Evolutionary conservation across 306 rosid species (phyloP), one percentile per base, ranked within the genome.

Genomic region (Cyamopsis tetragonoloba): DNA sequence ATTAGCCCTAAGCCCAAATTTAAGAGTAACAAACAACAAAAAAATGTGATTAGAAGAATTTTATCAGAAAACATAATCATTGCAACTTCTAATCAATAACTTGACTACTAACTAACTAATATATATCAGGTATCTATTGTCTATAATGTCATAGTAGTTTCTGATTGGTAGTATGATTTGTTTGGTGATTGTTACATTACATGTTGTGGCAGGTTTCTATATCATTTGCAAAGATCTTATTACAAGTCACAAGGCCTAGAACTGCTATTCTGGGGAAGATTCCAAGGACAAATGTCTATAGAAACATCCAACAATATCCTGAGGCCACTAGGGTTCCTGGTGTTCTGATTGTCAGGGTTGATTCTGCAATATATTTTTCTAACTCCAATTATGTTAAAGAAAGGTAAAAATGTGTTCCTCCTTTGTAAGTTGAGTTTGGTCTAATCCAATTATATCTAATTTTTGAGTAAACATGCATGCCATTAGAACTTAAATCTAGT

Each of bases 321-420:
- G 88, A 87, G 38, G 98, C 96, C 48, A 82, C 82, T 10, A 87
- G 77, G 76, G 86, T 89, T 79, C 88, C 89, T 0, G 96, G 96
- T 6, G 79, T 89, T 42, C 65, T 89, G 80, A 89, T 89, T 68
- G 85, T 92, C 32, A 84, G 98, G 72, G 87, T 92, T 31, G 96
- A 92, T 62, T 92, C 98, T 49, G 98, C 98, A 5, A 87, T 92
- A 65, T 92, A 89, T 86, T 92, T 92, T 76, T 92, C 98, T 77
- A 92, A 92, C 84, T 92, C 98, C 74, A 92, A 92, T 32, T 89
- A 92, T 71, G 85, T 87, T 34, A 92, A 80, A 72, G 98, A 92
- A 83, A 92, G 98, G 98, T 89, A 82, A 20, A 34, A 28, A 22
- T 39, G 48, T 30, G 32, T 71, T 69, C 60, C 38, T 63, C 34